Evolutionary conservation across 495 filamentous ascomycete genomes (phyloP), one percentile per base, ranked within the genome.

Genomic region (Hypoxylon fuscum): DNA sequence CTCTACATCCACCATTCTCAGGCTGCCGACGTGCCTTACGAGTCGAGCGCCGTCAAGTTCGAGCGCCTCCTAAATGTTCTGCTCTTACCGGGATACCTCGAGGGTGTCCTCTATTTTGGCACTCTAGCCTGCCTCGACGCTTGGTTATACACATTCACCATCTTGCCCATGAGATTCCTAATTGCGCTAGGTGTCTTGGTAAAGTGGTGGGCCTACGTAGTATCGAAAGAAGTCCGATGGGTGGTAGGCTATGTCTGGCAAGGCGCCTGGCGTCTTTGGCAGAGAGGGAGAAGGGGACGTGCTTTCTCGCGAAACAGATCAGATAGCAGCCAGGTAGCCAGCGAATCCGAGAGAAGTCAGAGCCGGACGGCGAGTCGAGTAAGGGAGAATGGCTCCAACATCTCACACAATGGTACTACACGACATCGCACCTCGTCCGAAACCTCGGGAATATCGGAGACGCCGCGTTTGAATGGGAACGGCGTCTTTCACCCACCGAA

Each of bases 141-240:
- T n/a, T 99, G 94, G 95, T 82, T 98, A 3, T 93, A 96, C 74
- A 92, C 92, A 0, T 96, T 98, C 58, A 99, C 96, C 0, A 93
- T 99, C 25, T 77, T 98, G 5, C 95, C 95, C 9, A 81, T 99
- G 50, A 85, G 95, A 0, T 98, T 99, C 71, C 71, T 93, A 48
- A 91, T 92, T 59, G 93, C 95, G 8, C 60, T 93, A 0, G 84
- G 87, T 1, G 86, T 98, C 1, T 75, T 98, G 23, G 72, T 85
- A 1, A 82, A 81, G 51, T 97, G 90, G 76, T 92, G 89, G 89
- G 76, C 71, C 2, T 76, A 84, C 22, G 85, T 89, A 12, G 20
- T 92, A 0, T 77, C 74, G 2, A 85, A 83, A 34, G 93, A 97
- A 70, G 76, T 78, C 8, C 77, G 80, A 3, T 93, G 86, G 69